Evolutionary conservation across 1,284 basidiomycete genomes (phyloP), one percentile per base, ranked within the genome.

Genomic region (Blastosporella zonata): DNA sequence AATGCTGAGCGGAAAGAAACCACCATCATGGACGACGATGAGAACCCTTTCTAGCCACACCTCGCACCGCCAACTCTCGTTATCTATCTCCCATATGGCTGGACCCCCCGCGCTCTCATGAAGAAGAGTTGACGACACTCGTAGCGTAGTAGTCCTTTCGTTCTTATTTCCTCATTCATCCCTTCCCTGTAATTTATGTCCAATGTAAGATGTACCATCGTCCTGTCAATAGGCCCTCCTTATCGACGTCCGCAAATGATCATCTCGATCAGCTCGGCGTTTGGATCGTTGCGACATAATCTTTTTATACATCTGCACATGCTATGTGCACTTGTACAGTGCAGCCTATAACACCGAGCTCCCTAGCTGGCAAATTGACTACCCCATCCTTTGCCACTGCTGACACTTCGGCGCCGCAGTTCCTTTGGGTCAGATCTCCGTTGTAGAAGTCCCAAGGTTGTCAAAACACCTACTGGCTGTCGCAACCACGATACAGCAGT

Each of bases 1-100:
- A 28, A 59, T 61, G 29, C 60, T 56, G 43, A 49, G 53, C 38
- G 62, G 50, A 46, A 50, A 59, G 65, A 57, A 43, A 60, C 63
- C 36, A 41, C 33, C 20, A 66, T 70, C 56, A 61, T 65, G 29
- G 62, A 67, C 49, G 78, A 79, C 56, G 81, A 80, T 38, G 75
- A 78, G 58, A 87, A 84, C 54, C 83, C 84, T 9, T 86, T 86
- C 63, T 78, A 67, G 65, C 55, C 13, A 50, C 21, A 41, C 20
- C 15, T 31, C 33, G 33, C 36, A n/a, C n/a, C n/a, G n/a, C n/a
- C n/a, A 17, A 37, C 53, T 38, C 41, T 43, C 45, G 43, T 36
- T 54, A 55, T 55, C 51, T 60, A 55, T 54, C 41, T 55, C 51
- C 18, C 46, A 49, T 47, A 13, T 47, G 56, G 57, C 57, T 59